Evolutionary conservation across 306 rosid genomes (phyloP), one percentile per base, ranked within the genome.

Genomic region (Cucurbita moschata): DNA sequence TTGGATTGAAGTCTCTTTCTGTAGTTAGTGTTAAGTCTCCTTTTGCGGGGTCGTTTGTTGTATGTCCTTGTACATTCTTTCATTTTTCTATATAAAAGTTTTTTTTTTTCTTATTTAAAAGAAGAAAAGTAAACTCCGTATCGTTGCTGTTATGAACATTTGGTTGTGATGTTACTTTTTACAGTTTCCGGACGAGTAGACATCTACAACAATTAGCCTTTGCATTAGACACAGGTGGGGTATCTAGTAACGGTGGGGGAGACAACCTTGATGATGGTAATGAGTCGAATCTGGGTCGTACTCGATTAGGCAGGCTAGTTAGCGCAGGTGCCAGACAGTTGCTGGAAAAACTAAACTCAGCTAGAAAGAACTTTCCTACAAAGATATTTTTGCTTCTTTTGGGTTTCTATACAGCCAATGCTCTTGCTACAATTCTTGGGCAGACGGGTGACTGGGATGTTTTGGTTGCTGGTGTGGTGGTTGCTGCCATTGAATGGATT

Each of bases 361-460:
- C 96, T 23, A 83, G 99, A 76, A 94, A 85, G 83, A 94, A 94
- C 79, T 55, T 94, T 35, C 97, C 99, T 4, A 79, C 84, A 96
- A 94, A 94, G 81, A 46, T 89, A 81, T 91, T 94, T 85, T 83
- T 94, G 76, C 88, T 94, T 77, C 97, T 94, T 73, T 79, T 94
- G 79, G 99, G 99, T 75, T 91, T 94, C 96, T 94, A 94, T 85
- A 94, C 99, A 0, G 99, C 99, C 14, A 94, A 94, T 74, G 98
- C 97, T 18, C 77, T 90, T 72, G 97, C 96, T 74, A 94, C 98
- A 23, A 94, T 94, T 87, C 98, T 94, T 3, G 98, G 98, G 49
- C 98, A 94, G 82, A 94, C 98, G 0, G 98, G 97, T 39, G 98
- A 91, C 65, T 94, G 99, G 99, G 97, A 94, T 76, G 97, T 94